A percentile compares a stretch with the other conserved stretches of the same genome.
phyloP scores from a whole-genome alignment of 805 yeast species.

The Ogataea zsoltii region DNA sequence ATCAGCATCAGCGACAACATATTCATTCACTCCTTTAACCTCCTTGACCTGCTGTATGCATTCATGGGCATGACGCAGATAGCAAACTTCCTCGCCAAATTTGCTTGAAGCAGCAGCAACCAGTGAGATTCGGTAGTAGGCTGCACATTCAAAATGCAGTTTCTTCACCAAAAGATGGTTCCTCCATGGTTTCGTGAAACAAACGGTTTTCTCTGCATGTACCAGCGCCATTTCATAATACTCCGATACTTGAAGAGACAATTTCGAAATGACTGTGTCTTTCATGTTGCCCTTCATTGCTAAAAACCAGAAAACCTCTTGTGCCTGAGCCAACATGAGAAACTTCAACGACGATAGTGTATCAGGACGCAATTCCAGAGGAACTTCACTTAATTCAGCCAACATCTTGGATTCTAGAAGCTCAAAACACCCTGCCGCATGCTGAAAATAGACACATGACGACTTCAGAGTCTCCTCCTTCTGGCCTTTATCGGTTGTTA shows the following conservation, averaged over 20 bases:
- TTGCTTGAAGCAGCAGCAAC: conserved; percentile 47
- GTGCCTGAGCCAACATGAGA: conserved; percentile 80
- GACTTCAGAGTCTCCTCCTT: conserved; percentile 58
- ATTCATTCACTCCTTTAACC: conserved; percentile 41
- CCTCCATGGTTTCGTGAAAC: conserved; percentile 54
- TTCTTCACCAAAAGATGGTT: conserved; percentile 59
- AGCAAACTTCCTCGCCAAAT: conserved; percentile 73
- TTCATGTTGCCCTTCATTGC: conserved; percentile 54
- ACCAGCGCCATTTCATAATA: conserved; percentile 51
- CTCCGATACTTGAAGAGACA: conserved; percentile 63
- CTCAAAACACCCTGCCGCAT: conserved; percentile 68
- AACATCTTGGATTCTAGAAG: conserved; percentile 28
- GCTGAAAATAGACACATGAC: conserved; percentile 66
- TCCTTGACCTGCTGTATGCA: conserved; percentile 41
- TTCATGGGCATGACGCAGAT: conserved; percentile 45
- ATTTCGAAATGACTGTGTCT: conserved; percentile 60
- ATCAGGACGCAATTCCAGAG: conserved; percentile 49
- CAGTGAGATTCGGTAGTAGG: conserved; percentile 62
- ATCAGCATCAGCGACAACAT: conserved; percentile 51
- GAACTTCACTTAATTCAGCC: conserved; percentile 24
- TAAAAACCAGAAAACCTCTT: conserved; percentile 81
- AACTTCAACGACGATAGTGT: conserved; percentile 51
- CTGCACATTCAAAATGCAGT: conserved; percentile 69
- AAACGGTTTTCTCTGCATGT: conserved; percentile 42
- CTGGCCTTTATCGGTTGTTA: conserved; percentile 39